A percentile compares a stretch with the other conserved stretches of the same genome.
These are phyloP conservation scores for Malus fusca DNA, from an alignment of 306 rosid genomes.

Conservation along the genomic window DNA sequence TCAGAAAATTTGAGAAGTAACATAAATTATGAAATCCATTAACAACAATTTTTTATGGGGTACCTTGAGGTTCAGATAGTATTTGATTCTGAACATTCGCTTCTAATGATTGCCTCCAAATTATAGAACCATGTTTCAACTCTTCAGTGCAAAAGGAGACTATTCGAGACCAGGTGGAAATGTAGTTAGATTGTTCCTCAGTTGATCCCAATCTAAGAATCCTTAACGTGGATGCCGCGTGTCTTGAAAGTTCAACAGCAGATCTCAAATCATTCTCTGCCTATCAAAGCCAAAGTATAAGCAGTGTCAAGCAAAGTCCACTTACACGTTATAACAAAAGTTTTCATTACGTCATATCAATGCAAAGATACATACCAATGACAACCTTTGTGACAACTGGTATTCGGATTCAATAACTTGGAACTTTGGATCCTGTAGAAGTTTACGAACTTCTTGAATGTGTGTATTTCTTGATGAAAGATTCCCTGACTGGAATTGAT, in stretches of 20 bases:
- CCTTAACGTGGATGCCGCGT: conserved; percentile 43
- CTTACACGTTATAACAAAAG: background rate
- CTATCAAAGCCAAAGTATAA: conserved; percentile 36
- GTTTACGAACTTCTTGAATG: conserved; percentile 43
- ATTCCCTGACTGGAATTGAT: conserved; percentile 40
- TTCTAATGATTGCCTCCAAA: conserved; percentile 64
- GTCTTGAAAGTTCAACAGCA: conserved; percentile 63
- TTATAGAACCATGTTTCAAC: conserved; percentile 64
- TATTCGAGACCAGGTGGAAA: conserved; percentile 60
- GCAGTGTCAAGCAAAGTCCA: conserved; percentile 21
- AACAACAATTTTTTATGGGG: background rate
- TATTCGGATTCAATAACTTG: conserved; percentile 57
- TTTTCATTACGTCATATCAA: background rate
- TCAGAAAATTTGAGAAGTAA: background rate
- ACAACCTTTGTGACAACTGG: conserved; percentile 49
- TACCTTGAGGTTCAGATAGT: conserved; percentile 63
- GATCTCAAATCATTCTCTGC: conserved; percentile 61
- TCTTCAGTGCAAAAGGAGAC: conserved; percentile 59
- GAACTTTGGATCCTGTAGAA: conserved; percentile 60
- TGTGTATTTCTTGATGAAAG: conserved; percentile 29
- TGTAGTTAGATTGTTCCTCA: conserved; percentile 62
- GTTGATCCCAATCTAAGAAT: conserved; percentile 57
- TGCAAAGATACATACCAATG: conserved; percentile 44
- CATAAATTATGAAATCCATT: background rate
- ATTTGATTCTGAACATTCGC: conserved; percentile 44